These are phyloP conservation scores for Dryas octopetala DNA, from an alignment of 306 rosid genomes.

Conservation along the genomic window DNA sequence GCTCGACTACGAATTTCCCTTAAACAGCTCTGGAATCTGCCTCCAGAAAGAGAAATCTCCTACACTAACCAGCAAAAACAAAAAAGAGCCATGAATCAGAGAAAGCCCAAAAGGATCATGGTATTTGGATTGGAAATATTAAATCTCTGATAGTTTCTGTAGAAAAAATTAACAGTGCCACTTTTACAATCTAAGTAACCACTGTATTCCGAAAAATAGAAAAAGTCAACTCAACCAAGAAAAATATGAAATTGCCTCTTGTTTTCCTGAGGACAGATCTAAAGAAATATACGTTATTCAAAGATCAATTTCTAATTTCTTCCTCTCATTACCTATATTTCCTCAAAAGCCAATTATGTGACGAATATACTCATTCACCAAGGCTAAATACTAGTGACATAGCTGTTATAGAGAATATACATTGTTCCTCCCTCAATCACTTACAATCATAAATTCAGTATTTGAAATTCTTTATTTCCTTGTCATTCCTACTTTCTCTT, in stretches of 20 bases:
- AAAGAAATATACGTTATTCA: too few species aligned
- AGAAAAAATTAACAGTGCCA: not conserved
- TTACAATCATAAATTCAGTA: not conserved
- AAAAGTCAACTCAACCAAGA: too few species aligned
- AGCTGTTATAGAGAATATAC: not conserved
- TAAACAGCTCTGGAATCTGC: conserved; percentile 81
- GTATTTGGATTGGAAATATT: not conserved
- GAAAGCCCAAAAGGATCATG: conserved; percentile 11
- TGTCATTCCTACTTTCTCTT: not conserved
- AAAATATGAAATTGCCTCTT: too few species aligned
- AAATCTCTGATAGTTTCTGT: not conserved
- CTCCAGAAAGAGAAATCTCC: conserved; percentile 97
- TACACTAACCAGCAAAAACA: conserved; percentile 60
- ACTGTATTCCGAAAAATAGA: too few species aligned
- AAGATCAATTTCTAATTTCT: too few species aligned
- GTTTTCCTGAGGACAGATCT: too few species aligned
- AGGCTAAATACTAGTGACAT: not conserved
- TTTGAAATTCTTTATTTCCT: not conserved
- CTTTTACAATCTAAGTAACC: not conserved
- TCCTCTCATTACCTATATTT: too few species aligned
- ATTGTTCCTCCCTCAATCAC: not conserved
- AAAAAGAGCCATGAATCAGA: conserved; percentile 39
- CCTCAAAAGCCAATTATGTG: too few species aligned
- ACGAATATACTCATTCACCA: not conserved
- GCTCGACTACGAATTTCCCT: conserved; percentile 89